These are phyloP conservation scores for Mycena amicta DNA, from an alignment of 768 basidiomycete species.

Conservation along the genomic window DNA sequence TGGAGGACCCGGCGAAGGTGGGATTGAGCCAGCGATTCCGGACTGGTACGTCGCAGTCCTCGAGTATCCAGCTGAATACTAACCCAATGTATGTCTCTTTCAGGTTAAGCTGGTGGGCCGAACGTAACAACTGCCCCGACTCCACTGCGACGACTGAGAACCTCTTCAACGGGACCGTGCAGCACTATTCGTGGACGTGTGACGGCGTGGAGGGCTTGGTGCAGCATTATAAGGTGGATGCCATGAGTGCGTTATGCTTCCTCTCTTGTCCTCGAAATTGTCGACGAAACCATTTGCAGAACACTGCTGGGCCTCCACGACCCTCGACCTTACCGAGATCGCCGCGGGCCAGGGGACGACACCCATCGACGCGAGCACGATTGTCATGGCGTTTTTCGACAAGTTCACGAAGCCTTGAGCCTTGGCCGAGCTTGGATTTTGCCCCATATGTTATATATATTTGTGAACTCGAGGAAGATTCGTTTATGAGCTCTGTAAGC, in stretches of 20 bases:
- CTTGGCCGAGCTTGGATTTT: not conserved
- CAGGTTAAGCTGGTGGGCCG: conserved; percentile 15
- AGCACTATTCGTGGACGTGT: conserved; percentile 7
- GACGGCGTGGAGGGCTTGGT: conserved; percentile 1
- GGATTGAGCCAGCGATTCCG: conserved; percentile 10
- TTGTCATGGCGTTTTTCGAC: conserved; percentile 17
- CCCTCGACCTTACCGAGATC: conserved; percentile 13
- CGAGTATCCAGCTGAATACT: not conserved
- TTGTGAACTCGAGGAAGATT: not conserved
- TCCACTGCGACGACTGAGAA: not conserved
- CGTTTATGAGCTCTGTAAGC: no score
- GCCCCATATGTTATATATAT: not conserved
- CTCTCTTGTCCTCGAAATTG: not conserved
- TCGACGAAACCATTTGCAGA: not conserved
- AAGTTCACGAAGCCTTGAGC: conserved; percentile 9
- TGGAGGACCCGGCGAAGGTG: conserved; percentile 15
- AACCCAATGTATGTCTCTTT: not conserved
- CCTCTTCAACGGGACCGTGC: conserved; percentile 9
- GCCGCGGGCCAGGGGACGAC: conserved; percentile 15
- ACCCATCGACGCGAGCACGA: conserved; percentile 11
- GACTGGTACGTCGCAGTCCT: conserved; percentile 7
- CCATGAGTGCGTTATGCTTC: conserved; percentile 9
- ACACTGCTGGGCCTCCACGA: conserved; percentile 18
- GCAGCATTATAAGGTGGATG: conserved; percentile 20
- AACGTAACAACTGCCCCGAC: conserved; percentile 9